Evolutionary conservation across 1,139 yeast species (phyloP).

Genomic region (Debaryomyces sp.): DNA sequence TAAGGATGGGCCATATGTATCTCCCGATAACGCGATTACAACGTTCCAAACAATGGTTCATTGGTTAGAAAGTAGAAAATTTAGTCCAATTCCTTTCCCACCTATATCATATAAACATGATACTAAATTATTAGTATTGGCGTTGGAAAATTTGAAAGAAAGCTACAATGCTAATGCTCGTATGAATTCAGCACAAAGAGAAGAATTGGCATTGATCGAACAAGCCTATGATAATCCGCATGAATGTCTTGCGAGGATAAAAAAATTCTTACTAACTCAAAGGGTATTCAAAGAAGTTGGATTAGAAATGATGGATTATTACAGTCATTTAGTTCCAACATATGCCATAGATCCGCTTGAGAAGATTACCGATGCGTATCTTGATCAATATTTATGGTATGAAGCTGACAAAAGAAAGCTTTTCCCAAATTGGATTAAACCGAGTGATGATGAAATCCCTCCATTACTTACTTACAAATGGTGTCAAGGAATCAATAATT

Average conservation of each 20-base stretch:
- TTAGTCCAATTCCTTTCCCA: conserved; percentile 91
- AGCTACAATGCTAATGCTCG: conserved; percentile 82
- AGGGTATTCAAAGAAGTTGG: conserved; percentile 90
- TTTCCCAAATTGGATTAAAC: conserved; percentile 96
- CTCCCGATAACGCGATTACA: conserved; percentile 87
- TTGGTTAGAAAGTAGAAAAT: conserved; percentile 88
- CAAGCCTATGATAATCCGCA: conserved; percentile 98
- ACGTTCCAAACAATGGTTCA: conserved; percentile 85
- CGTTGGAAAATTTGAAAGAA: conserved; percentile 86
- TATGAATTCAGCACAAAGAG: conserved; percentile 84
- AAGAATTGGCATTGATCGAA: conserved; percentile 89
- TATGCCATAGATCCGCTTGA: conserved; percentile 89
- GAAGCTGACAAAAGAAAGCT: conserved; percentile 86
- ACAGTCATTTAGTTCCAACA: conserved; percentile 81
- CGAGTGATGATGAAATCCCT: conserved; percentile 91
- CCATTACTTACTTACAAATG: conserved; percentile 91
- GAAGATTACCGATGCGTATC: conserved; percentile 93
- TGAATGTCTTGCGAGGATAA: conserved; percentile 83
- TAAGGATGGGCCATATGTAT: conserved; percentile 83
- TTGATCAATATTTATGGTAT: conserved; percentile 95
- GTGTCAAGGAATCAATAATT: conserved; percentile 91
- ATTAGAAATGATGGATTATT: conserved; percentile 90
- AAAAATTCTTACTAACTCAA: conserved; percentile 81
- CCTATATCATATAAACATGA: conserved; percentile 92
- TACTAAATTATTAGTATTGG: conserved; percentile 83